Conservation (phyloP, 768 basidiomycete genomes). For the Phaffia tasmanica region DNA sequence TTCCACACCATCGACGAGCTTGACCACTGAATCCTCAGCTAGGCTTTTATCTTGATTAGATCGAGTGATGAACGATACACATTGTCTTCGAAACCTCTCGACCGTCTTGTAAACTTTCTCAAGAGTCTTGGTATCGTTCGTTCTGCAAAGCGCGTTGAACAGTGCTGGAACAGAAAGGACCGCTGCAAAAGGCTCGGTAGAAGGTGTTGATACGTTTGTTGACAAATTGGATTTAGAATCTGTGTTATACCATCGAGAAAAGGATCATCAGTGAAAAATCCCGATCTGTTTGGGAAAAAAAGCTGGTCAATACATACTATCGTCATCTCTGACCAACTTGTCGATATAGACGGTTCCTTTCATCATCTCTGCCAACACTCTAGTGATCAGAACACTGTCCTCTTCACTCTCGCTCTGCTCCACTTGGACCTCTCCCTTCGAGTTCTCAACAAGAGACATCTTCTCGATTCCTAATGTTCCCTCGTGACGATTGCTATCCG, state of each 20-base stretch:
- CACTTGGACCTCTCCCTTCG: background rate
- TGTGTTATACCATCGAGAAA: background rate
- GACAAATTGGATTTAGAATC: background rate
- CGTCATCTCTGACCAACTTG: too few relatives aligned
- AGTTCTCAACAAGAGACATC: background rate
- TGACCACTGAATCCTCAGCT: background rate
- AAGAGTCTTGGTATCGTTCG: background rate
- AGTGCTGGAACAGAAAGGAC: background rate
- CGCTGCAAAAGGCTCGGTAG: background rate
- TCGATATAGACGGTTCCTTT: too few relatives aligned
- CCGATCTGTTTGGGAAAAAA: background rate
- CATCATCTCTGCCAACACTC: too few relatives aligned
- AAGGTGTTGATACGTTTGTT: background rate
- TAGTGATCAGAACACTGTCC: too few relatives aligned
- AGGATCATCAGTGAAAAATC: too few relatives aligned
- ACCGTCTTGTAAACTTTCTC: slow-evolving; percentile 1
- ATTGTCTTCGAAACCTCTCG: slow-evolving; percentile 10
- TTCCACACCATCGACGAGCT: background rate
- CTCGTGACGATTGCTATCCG: background rate
- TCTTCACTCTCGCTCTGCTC: background rate
- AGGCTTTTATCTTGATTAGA: background rate
- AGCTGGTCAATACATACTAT: too few relatives aligned
- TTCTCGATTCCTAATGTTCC: background rate
- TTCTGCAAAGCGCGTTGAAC: background rate
- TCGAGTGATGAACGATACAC: background rate